These are phyloP conservation scores for Myriosclerotinia curreyana DNA, from an alignment of 2,329 filamentous ascomycete species.

Conservation along the genomic window DNA sequence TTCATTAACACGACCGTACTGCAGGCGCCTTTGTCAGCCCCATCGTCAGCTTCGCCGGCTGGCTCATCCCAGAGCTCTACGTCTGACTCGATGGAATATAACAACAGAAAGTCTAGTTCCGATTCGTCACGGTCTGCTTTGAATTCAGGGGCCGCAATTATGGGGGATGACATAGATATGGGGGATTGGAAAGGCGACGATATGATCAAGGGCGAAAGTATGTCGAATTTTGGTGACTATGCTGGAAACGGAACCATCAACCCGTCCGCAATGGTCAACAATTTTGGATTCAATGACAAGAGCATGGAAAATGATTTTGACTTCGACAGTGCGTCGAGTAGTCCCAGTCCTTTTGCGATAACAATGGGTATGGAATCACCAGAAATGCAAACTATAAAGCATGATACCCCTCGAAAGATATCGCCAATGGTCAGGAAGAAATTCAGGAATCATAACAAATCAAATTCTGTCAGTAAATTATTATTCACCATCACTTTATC, in stretches of 20 bases:
- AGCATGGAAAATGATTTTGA: slow-evolving; percentile 53
- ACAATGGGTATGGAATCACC: slow-evolving; percentile 43
- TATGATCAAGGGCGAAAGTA: slow-evolving; percentile 42
- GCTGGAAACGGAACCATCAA: slow-evolving; percentile 42
- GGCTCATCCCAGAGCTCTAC: slow-evolving; percentile 50
- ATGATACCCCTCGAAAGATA: slow-evolving; percentile 37
- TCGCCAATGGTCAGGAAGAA: slow-evolving; percentile 33
- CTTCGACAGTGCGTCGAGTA: slow-evolving; percentile 58
- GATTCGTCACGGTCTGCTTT: slow-evolving; percentile 47
- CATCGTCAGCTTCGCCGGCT: slow-evolving; percentile 39
- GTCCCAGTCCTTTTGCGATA: slow-evolving; percentile 45
- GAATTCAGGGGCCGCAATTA: slow-evolving; percentile 45
- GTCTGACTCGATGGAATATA: slow-evolving; percentile 52
- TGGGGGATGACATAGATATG: slow-evolving; percentile 44
- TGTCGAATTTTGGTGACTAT: slow-evolving; percentile 43
- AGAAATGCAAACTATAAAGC: slow-evolving; percentile 44
- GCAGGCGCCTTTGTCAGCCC: slow-evolving; percentile 29
- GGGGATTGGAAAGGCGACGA: slow-evolving; percentile 46
- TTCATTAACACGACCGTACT: slow-evolving; percentile 14
- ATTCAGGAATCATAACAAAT: slow-evolving; percentile 42
- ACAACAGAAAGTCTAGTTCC: slow-evolving; percentile 48
- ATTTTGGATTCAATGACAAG: slow-evolving; percentile 44
- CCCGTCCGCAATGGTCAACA: slow-evolving; percentile 39
- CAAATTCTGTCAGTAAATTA: slow-evolving; percentile 43
- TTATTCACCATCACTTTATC: not conserved